Base-by-base conservation (phyloP, 306 rosid genomes). In the Malus asiatica region DNA sequence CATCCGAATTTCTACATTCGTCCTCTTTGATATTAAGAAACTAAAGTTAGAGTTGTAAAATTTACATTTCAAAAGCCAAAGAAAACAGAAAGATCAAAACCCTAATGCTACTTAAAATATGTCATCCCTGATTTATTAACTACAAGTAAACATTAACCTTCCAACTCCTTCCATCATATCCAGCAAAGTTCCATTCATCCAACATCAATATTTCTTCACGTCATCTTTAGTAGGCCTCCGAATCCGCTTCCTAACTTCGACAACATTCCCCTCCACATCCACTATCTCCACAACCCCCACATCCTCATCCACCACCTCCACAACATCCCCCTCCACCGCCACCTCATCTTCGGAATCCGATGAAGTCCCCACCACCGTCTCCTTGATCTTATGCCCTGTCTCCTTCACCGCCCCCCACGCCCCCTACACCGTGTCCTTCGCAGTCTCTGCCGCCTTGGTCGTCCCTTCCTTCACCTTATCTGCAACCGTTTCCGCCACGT, bases 341-440 rank as follows among this genome's bases (percentile, higher is more conserved):
- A 32, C 44, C 42, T 63, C 68, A 30, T 63, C 13, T 0, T 63
- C 44, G 1, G n/a, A 29, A 18, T 30, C 68, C 5, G 68, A 30
- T 16, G 44, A 64, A 64, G 22, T 63, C 12, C 68, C 68, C 1
- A 64, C 68, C 68, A 32, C 23, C 2, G 68, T 32, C 23, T 64
- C 92, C 85, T 88, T 90, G 6, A 90, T 74, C 81, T 82, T 87
- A 63, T 90, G 78, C 12, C 89, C 72, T 2, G 91, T 84, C 33
- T 76, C 87, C 74, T 81, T 86, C 59, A 74, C 80, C 60, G 57
- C 67, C 61, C 35, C 35, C 69, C 52, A 64, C 13, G 14, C 25
- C 27, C 59, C 69, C 69, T 74, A 25, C 66, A 61, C 67, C 11
- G 20, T 70, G 53, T 69, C 80, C 25, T 68, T 72, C 72, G 38